Base-by-base conservation (phyloP, 495 filamentous ascomycete genomes). In the Aspergillus carlsbadensis region DNA sequence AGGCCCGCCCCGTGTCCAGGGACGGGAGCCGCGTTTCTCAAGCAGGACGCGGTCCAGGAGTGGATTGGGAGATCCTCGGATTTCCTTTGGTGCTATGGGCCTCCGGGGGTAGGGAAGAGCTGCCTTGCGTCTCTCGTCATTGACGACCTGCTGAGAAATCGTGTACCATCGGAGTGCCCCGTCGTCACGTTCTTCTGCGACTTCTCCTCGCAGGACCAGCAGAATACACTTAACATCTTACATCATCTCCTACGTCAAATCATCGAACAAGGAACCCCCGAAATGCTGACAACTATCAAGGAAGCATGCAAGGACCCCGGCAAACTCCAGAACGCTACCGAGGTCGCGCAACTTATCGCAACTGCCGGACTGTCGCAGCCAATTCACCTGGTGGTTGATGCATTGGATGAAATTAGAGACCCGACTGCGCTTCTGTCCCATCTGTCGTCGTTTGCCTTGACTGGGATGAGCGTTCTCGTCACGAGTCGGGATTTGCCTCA, bases 161-260 rank as follows among this genome's bases (percentile, higher is more conserved):
- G 36, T 15, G 13, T 6, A 0, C n/a, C 52, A 0, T n/a, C 36
- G 10, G 42, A 61, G 6, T 39, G n/a, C n/a, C 14, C 45, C 5
- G 39, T 57, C 6, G 34, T 57, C 0, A 57, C 46, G 18, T 57
- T 61, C 48, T 61, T 61, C 43, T 61, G 59, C 46, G 59, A 61
- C 43, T 61, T 54, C 44, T 49, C 59, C 8, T 57, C 54, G 2
- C 53, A 52, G 39, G 31, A 58, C 17, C 45, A 61, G 37, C 53
- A 57, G 10, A 53, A 3, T 5, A 48, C 42, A 3, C 8, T 58
- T 24, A 26, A 47, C 13, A 61, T 64, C 17, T 22, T 64, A 0
- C 53, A 52, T 24, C 10, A 17, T 11, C 7, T 62, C 7, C 26
- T 58, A 4, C n/a, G 42, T 13, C 50, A 56, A n/a, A 10, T 62